Evolutionary conservation across 805 yeast species (phyloP).

Genomic region (Candida pseudofarinosa): DNA sequence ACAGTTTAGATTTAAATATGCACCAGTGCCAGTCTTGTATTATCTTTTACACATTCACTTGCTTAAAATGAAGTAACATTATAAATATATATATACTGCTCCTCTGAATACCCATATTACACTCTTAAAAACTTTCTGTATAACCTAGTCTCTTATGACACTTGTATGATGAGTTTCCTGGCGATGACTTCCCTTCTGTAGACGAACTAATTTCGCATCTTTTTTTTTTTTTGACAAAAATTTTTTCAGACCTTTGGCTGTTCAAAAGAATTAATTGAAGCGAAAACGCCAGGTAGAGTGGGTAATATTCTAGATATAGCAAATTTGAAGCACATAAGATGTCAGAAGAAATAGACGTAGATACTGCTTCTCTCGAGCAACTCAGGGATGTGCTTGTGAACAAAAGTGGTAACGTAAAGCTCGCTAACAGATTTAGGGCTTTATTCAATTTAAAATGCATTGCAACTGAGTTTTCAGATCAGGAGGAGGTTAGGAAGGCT

Average conservation of each 20-base stretch:
- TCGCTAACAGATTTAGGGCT: constrained; percentile 91
- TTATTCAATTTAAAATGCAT: constrained; percentile 83
- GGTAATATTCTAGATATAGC: too few species aligned
- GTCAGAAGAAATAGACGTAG: constrained; percentile 36
- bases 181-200: too few species aligned
- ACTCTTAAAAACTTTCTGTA: too few species aligned
- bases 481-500: constrained; percentile 57
- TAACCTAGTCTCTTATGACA: too few species aligned
- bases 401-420: constrained; percentile 61
- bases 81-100: too few species aligned
- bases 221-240: background rate
- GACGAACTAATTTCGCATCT: too few species aligned
- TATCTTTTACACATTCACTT: too few species aligned
- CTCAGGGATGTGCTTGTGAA: constrained; percentile 68
- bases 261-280: background rate
- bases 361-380: constrained; percentile 50
- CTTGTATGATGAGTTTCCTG: too few species aligned
- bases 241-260: background rate
- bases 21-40: background rate
- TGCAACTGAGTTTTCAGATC: constrained; percentile 65
- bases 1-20: constrained; percentile 10
- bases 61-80: too few species aligned
- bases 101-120: too few species aligned
- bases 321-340: constrained; percentile 9
- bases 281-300: background rate